Evolutionary conservation across 2,329 filamentous ascomycete genomes (phyloP), one percentile per base, ranked within the genome.

Genomic region (Bisporella sp.): DNA sequence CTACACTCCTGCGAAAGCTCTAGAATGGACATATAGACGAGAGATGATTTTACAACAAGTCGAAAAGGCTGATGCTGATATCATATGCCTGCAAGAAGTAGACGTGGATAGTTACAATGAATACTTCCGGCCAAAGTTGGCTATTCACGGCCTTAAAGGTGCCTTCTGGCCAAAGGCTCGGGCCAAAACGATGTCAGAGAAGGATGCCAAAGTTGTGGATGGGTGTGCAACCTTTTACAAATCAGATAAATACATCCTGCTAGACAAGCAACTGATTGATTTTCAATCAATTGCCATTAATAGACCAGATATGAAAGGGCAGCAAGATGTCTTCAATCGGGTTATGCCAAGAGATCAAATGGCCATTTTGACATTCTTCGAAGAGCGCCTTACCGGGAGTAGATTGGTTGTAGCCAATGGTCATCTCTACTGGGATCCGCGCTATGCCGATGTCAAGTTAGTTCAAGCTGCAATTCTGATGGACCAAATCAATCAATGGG

Each of bases 271-370:
- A 64, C 74, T 96, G 56, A 85, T 99, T 62, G 90, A 96, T 68
- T 96, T 96, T 66, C 85, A 87, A 37, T 86, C 89, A 52, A 88
- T 89, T 50, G 92, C 92, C 57, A 96, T 99, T 69, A 93, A 95
- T 65, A 79, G 93, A 57, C 89, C 91, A 3, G 93, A 97, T 66
- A 96, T 96, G 82, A 97, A 97, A 72, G 89, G 91, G 50, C 89
- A 95, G 63, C 89, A 95, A 65, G 93, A 99, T 63, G 92, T 97
- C 51, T 97, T 96, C 77, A 99, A 99, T 68, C 87, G 93, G 31
- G 87, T 99, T 54, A 97, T 96, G 93, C 91, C 92, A 54, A 89
- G 93, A 71, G 93, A 99, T 74, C 92, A 97, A 66, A 96, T 99
- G 68, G 93, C 87, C 12, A 85, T 96, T 45, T 81, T 96, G 45